A percentile compares a stretch with the other conserved stretches of the same genome.
These are phyloP conservation scores for Hydrangea macrophylla DNA, from an alignment of 148 eudicot species.

Conservation along the genomic window DNA sequence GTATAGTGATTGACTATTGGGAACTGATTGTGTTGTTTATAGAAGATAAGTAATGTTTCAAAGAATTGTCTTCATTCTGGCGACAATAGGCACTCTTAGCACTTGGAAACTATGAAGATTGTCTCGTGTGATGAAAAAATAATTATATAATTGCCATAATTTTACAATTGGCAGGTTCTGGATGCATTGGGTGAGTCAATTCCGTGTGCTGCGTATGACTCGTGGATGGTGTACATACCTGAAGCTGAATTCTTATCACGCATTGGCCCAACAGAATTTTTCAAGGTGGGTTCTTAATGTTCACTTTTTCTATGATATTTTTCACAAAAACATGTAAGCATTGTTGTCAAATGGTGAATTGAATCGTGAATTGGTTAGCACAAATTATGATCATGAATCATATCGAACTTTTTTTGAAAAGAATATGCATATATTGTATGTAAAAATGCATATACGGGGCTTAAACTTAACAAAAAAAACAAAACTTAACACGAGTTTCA, in stretches of 20 bases:
- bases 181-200: constrained; percentile 93
- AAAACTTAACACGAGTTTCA: too few species aligned
- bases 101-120: not conserved
- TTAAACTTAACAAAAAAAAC: too few species aligned
- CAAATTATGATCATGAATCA: too few species aligned
- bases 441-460: too few species aligned
- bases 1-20: not conserved
- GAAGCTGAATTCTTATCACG: constrained; percentile 92
- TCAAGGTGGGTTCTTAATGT: constrained; percentile 49
- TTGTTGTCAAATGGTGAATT: too few species aligned
- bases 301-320: constrained; percentile 1
- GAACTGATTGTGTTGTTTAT: not conserved
- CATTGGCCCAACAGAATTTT: constrained; percentile 91
- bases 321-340: not conserved
- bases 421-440: too few species aligned
- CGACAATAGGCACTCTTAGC: not conserved
- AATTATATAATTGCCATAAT: not conserved
- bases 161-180: constrained; percentile 51
- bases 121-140: not conserved
- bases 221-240: constrained; percentile 95
- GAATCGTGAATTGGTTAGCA: too few species aligned
- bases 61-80: not conserved
- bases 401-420: too few species aligned
- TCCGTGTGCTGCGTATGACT: constrained; percentile 82
- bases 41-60: not conserved